Conservation (phyloP, 1,139 yeast species). For the Candida sanyaensis region DNA sequence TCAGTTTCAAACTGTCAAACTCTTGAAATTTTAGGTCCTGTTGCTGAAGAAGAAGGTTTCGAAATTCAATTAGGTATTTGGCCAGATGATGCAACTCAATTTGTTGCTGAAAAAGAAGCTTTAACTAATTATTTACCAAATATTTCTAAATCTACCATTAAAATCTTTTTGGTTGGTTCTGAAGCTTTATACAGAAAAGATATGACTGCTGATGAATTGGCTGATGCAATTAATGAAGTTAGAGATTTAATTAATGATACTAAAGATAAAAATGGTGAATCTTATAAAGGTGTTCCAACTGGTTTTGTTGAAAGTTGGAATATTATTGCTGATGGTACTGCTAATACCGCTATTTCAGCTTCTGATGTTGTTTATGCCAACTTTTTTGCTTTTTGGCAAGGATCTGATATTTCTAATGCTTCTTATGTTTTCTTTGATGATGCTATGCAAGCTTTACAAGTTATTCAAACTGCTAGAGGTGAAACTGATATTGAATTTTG, state of each 20-base stretch:
- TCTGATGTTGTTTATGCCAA: conserved; percentile 87
- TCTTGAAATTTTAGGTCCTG: conserved; percentile 80
- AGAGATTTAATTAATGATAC: conserved; percentile 58
- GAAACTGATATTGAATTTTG: conserved; percentile 81
- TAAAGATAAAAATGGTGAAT: conserved; percentile 77
- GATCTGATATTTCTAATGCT: conserved; percentile 78
- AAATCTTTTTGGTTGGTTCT: conserved; percentile 82
- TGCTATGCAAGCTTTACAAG: conserved; percentile 93
- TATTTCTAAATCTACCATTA: conserved; percentile 65
- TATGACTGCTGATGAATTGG: conserved; percentile 67
- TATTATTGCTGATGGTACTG: conserved; percentile 75
- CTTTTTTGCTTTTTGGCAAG: conserved; percentile 99
- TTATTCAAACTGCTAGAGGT: conserved; percentile 82
- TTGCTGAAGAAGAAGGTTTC: conserved; percentile 76
- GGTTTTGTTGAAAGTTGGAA: conserved; percentile 98
- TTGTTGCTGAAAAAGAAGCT: conserved; percentile 67
- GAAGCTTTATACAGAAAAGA: conserved; percentile 90
- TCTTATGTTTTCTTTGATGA: conserved; percentile 92
- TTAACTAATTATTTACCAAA: conserved; percentile 67
- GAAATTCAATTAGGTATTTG: conserved; percentile 79
- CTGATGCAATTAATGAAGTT: conserved; percentile 59
- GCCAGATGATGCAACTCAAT: conserved; percentile 85
- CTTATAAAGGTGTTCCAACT: conserved; percentile 70
- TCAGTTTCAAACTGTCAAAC: conserved; percentile 90
- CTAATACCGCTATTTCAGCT: conserved; percentile 69